Percentiles rank a stretch among this genome's conserved stretches.
phyloP scores from a whole-genome alignment of 805 yeast genomes.

The Barnettozyma sp. region DNA sequence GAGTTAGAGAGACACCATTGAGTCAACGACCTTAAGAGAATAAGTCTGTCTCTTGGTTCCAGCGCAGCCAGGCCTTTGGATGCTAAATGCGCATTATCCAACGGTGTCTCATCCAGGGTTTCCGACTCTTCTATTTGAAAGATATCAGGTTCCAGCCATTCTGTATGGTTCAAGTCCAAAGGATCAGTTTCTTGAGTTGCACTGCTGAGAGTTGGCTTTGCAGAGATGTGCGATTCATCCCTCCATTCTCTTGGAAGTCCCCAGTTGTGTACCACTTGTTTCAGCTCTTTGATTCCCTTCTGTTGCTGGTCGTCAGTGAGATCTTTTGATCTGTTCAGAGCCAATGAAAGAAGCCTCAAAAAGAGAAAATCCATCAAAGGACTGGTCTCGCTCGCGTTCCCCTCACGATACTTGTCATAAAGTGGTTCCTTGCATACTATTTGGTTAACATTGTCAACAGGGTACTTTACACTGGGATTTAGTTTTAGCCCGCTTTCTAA shows the following conservation, averaged over 20 bases:
- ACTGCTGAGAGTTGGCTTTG: slow-evolving; percentile 3
- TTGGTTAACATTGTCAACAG: slow-evolving; percentile 16
- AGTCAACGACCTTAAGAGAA: slow-evolving; percentile 18
- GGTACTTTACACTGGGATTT: slow-evolving; percentile 8
- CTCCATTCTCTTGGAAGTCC: slow-evolving; percentile 27
- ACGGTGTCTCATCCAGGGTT: slow-evolving; percentile 17
- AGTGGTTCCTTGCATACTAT: neutral
- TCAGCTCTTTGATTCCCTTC: slow-evolving; percentile 17
- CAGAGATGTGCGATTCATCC: slow-evolving; percentile 19
- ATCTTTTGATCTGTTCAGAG: slow-evolving; percentile 16
- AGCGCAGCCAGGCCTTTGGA: slow-evolving; percentile 15
- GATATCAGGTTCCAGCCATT: slow-evolving; percentile 13
- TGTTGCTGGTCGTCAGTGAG: slow-evolving; percentile 8
- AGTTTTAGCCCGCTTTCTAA: slow-evolving; percentile 22
- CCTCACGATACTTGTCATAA: slow-evolving; percentile 1
- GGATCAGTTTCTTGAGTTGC: slow-evolving; percentile 13
- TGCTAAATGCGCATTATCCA: slow-evolving; percentile 18
- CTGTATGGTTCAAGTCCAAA: slow-evolving; percentile 19
- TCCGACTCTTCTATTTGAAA: slow-evolving; percentile 12
- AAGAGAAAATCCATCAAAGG: slow-evolving; percentile 15
- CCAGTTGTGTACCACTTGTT: slow-evolving; percentile 9
- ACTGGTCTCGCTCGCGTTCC: slow-evolving; percentile 10
- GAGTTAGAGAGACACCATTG: slow-evolving; percentile 21
- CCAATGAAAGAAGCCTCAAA: slow-evolving; percentile 12
- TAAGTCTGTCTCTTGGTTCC: slow-evolving; percentile 20